Conservation (phyloP, 2,329 filamentous ascomycete genomes). For the Trichoderma afroharzianum region DNA sequence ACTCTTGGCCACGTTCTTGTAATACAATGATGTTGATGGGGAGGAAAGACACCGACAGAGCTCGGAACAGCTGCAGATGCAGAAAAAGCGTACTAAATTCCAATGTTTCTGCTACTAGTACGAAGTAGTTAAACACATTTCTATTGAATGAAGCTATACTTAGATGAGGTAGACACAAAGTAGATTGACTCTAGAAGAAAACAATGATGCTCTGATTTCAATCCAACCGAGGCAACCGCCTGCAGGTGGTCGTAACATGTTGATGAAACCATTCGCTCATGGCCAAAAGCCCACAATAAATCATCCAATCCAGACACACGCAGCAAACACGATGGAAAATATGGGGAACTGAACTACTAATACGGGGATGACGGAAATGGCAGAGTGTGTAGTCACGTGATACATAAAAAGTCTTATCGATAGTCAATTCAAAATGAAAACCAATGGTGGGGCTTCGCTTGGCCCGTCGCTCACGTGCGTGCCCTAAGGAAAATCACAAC, state of each 20-base stretch:
- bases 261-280: not conserved
- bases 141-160: not conserved
- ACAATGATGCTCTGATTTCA: not conserved
- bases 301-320: not conserved
- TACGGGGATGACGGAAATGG: not conserved
- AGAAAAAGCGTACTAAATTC: not conserved
- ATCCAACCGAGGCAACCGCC: not conserved
- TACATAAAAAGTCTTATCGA: not conserved
- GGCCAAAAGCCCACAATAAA: not conserved
- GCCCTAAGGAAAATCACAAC: slow-evolving; percentile 43
- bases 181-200: not conserved
- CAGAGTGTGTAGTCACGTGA: not conserved
- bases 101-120: not conserved
- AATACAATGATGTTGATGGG: not conserved
- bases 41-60: too few relatives aligned
- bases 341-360: not conserved
- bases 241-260: not conserved
- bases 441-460: slow-evolving; percentile 22
- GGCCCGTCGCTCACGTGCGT: slow-evolving; percentile 36
- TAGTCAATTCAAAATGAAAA: not conserved
- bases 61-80: not conserved
- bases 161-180: not conserved
- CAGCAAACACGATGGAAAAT: not conserved
- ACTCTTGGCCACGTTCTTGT: not conserved
- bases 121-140: not conserved